Evolutionary conservation across 2,329 filamentous ascomycete species (phyloP).

Genomic region (Aspergillus novoparasiticus): DNA sequence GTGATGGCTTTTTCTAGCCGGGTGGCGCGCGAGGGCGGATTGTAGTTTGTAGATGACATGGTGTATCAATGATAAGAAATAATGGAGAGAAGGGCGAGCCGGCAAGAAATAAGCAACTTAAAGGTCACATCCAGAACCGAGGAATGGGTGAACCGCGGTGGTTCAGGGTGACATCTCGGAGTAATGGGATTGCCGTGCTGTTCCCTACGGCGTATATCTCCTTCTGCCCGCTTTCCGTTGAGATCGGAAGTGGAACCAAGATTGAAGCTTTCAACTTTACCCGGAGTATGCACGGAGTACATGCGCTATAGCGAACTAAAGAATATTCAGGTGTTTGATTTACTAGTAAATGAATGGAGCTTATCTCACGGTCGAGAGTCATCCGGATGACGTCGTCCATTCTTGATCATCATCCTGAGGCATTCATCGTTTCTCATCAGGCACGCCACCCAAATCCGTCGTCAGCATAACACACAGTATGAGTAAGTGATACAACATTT

Average conservation of each 20-base stretch:
- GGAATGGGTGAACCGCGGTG: neutral
- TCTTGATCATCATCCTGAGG: neutral
- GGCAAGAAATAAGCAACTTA: neutral
- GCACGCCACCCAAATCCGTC: neutral
- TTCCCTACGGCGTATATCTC: constrained; percentile 50
- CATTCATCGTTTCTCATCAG: neutral
- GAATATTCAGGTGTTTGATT: neutral
- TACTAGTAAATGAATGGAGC: too few relatives aligned
- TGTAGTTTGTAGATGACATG: constrained; percentile 37
- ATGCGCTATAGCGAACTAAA: neutral
- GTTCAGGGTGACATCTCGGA: constrained; percentile 19
- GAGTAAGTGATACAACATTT: too few relatives aligned
- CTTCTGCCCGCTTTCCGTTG: constrained; percentile 41
- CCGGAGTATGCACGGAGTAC: neutral
- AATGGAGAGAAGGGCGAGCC: constrained; percentile 4
- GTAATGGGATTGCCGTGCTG: constrained; percentile 39
- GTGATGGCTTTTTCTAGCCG: constrained; percentile 53
- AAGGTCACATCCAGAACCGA: neutral
- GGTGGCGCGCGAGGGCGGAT: constrained; percentile 26
- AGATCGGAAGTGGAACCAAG: constrained; percentile 13
- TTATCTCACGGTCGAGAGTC: neutral
- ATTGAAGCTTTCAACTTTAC: neutral
- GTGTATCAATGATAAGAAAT: constrained; percentile 15
- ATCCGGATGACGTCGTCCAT: neutral
- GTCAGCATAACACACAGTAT: too few relatives aligned